Base-by-base conservation (phyloP, 2,329 filamentous ascomycete genomes). In the Colletotrichum costaricense region DNA sequence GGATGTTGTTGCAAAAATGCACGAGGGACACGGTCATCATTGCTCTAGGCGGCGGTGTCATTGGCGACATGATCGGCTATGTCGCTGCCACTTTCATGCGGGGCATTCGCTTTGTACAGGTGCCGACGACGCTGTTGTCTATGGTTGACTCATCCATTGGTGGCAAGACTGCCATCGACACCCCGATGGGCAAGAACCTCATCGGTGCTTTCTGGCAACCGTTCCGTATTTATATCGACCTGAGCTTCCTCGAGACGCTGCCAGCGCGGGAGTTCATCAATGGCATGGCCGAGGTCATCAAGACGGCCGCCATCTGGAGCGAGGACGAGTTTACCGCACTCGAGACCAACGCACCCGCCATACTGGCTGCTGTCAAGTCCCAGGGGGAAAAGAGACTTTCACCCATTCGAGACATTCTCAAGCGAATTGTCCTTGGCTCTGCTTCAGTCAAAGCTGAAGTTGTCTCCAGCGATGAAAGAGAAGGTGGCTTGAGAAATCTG, bases 131-230 rank as follows among this genome's bases (percentile, higher is more conserved):
- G 0, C 87, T 99, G 70, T 88, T 99, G 66, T 92, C 97, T 76
- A 99, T 99, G 97, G 97, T 99, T 55, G 97, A 99, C 84, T 98
- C 96, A 58, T 98, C 95, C 49, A 98, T 99, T 80, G 97, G 97
- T 75, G 97, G 97, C 75, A 99, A 99, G 88, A 99, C 97, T 11
- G 97, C 97, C 69, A 98, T 99, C 82, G 97, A 99, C 81, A 97
- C 95, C 0, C 95, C 96, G 8, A 90, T 95, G 81, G 97, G 97
- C 74, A 99, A 99, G 88, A 99, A 99, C 81, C 85, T 99, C 75
- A 92, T 99, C 69, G 97, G 97, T 4, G 92, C 96, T 42, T 98
- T 99, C 84, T 98, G 96, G 95, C 97, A 99, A 82, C 97, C 97
- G 5, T 89, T 93, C 79, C 92, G 95, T 75, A 95, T 98, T 76